A percentile compares a stretch with the other conserved stretches of the same genome.
Conservation (phyloP, 176 grass and related monocot species). For the Bromus sterilis region DNA sequence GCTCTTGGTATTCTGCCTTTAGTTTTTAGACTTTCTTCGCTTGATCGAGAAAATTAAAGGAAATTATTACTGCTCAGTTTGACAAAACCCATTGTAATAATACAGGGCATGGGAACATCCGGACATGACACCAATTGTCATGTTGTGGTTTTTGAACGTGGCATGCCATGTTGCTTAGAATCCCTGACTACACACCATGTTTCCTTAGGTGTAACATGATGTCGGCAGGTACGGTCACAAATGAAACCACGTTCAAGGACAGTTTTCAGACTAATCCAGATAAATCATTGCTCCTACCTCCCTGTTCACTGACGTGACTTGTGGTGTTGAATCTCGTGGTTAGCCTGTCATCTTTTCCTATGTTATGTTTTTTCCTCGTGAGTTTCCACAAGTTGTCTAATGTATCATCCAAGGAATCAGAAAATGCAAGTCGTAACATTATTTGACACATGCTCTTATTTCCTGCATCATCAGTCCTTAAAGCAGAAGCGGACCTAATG, state of each 20-base stretch:
- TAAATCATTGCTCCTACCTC: neutral
- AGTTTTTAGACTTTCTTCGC: neutral
- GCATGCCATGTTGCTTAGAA: neutral
- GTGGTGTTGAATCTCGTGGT: neutral
- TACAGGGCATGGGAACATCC: neutral
- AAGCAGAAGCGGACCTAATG: neutral
- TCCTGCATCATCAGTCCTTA: neutral
- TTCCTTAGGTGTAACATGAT: constrained; percentile 7
- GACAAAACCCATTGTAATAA: neutral
- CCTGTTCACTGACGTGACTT: neutral
- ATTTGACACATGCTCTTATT: constrained; percentile 1
- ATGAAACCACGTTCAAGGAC: neutral
- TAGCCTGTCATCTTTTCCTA: neutral
- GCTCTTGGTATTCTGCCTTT: neutral
- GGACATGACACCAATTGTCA: neutral
- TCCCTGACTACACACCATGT: constrained; percentile 6
- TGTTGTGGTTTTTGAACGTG: neutral
- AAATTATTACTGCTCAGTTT: constrained; percentile 1
- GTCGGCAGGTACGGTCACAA: constrained; percentile 15
- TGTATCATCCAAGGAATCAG: neutral
- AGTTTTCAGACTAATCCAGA: neutral
- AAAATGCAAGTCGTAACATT: neutral
- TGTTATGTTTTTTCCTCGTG: neutral
- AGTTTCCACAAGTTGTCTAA: neutral
- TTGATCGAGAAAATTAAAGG: neutral